Evolutionary conservation across 2,329 filamentous ascomycete species (phyloP).

Genomic region (Aureobasidium pullulans): DNA sequence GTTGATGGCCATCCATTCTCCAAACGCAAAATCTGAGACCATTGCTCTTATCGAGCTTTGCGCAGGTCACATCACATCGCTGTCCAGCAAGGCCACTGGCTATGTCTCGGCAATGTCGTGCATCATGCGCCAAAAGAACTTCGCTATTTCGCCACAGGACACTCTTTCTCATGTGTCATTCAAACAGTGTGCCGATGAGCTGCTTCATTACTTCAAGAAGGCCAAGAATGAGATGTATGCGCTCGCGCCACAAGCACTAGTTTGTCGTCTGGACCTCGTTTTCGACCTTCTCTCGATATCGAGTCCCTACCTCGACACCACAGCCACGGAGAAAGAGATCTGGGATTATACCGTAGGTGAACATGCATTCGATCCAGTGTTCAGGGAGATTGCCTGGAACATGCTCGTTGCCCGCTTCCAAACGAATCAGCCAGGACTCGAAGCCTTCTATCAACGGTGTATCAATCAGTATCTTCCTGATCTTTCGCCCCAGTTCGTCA

Average conservation of each 20-base stretch:
- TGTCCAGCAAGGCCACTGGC: neutral
- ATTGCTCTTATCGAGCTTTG: neutral
- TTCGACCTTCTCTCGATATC: neutral
- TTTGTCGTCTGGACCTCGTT: neutral
- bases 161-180: neutral
- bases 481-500: slow-evolving; percentile 53
- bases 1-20: neutral
- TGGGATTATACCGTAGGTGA: slow-evolving; percentile 69
- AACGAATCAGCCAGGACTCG: slow-evolving; percentile 20
- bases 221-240: slow-evolving; percentile 17
- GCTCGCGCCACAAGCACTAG: neutral
- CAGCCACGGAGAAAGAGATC: slow-evolving; percentile 48
- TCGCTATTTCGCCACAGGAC: neutral
- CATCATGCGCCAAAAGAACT: neutral
- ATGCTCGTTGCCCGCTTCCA: slow-evolving; percentile 48
- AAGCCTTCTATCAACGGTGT: slow-evolving; percentile 38
- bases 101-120: neutral
- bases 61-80: neutral
- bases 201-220: slow-evolving; percentile 28
- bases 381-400: slow-evolving; percentile 63
- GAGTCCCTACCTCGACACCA: neutral
- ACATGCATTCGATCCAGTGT: slow-evolving; percentile 50
- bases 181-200: slow-evolving; percentile 28
- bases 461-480: slow-evolving; percentile 50
- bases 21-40: neutral